Conservation (phyloP, 2,329 filamentous ascomycete species). For the Hypoxylon sp. region DNA sequence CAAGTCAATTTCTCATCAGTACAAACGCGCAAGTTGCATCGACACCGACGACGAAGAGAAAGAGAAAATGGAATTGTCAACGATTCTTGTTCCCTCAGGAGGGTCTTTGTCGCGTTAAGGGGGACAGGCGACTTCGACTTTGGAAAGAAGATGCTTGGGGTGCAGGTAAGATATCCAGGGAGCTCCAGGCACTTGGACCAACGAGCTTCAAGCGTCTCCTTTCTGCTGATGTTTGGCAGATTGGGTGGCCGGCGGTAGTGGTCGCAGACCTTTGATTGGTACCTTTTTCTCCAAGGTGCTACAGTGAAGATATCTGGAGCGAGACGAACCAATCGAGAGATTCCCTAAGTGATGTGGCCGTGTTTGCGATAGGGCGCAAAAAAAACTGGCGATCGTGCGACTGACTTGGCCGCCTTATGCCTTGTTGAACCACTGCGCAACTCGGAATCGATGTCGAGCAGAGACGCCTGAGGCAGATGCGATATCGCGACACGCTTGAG, state of each 20-base stretch:
- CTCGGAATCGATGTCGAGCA: not conserved
- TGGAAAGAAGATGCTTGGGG: constrained; percentile 11
- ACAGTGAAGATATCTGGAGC: constrained; percentile 7
- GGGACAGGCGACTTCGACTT: constrained; percentile 16
- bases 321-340: constrained; percentile 18
- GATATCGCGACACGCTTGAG: not conserved
- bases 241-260: constrained; percentile 20
- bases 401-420: not conserved
- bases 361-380: constrained; percentile 25
- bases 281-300: constrained; percentile 19
- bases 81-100: constrained; percentile 1
- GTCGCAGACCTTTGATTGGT: constrained; percentile 22
- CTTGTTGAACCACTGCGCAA: not conserved
- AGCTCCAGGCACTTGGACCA: constrained; percentile 24
- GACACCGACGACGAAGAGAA: constrained; percentile 5
- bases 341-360: constrained; percentile 20
- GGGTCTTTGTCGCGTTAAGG: constrained; percentile 17
- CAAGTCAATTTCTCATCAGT: constrained; percentile 11
- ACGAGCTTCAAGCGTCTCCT: constrained; percentile 28
- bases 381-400: constrained; percentile 16
- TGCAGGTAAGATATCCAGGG: constrained; percentile 5
- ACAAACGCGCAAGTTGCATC: constrained; percentile 14
- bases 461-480: not conserved
- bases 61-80: constrained; percentile 5
- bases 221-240: constrained; percentile 15